Conservation (phyloP, 2,329 filamentous ascomycete species). For the Sphaerulina populicola region DNA sequence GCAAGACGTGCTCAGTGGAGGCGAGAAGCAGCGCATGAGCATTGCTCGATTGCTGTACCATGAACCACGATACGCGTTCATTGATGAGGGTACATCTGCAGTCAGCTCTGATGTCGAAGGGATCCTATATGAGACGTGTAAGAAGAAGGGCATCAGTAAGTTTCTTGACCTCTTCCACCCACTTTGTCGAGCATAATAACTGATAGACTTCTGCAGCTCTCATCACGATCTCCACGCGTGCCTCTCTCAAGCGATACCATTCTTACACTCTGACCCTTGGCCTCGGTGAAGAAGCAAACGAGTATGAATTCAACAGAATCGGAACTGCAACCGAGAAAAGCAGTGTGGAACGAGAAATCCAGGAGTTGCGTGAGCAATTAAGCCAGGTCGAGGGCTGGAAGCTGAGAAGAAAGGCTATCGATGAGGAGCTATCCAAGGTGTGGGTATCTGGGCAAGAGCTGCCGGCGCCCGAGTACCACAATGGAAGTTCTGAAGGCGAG, state of each 20-base stretch:
- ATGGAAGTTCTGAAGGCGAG: slow-evolving; percentile 12
- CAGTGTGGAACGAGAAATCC: slow-evolving; percentile 82
- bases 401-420: slow-evolving; percentile 67
- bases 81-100: slow-evolving; percentile 92
- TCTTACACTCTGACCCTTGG: slow-evolving; percentile 82
- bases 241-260: slow-evolving; percentile 91
- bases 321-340: slow-evolving; percentile 90
- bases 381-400: slow-evolving; percentile 80
- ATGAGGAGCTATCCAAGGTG: slow-evolving; percentile 63
- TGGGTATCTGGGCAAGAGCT: slow-evolving; percentile 45
- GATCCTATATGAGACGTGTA: slow-evolving; percentile 82
- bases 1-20: slow-evolving; percentile 95
- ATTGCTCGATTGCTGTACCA: slow-evolving; percentile 89
- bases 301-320: slow-evolving; percentile 89
- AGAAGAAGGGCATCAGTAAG: slow-evolving; percentile 68
- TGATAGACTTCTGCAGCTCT: slow-evolving; percentile 45
- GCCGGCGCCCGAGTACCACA: slow-evolving; percentile 17
- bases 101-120: slow-evolving; percentile 94
- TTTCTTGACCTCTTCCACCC: slow-evolving; percentile 23
- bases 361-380: slow-evolving; percentile 71
- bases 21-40: slow-evolving; percentile 92
- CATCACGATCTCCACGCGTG: slow-evolving; percentile 91
- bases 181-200: background rate
- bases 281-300: slow-evolving; percentile 67
- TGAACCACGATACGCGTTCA: slow-evolving; percentile 85